Conservation (phyloP, 108 stramenopile genomes). For the Cyclotella choctawhatcheeana region DNA sequence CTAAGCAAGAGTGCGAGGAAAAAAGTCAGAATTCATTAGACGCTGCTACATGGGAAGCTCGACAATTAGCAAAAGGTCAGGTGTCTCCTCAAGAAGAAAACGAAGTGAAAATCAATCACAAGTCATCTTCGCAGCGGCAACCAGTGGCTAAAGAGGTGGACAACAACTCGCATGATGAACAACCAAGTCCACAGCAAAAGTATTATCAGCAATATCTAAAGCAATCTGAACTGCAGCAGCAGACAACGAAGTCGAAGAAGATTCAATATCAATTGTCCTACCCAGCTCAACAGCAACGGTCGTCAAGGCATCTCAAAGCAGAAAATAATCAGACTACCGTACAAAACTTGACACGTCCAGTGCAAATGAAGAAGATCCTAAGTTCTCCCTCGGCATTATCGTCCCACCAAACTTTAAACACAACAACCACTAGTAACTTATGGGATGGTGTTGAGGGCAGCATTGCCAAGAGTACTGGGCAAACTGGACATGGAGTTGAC, state of each 20-base stretch:
- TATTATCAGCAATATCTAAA: not conserved
- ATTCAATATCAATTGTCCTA: no score
- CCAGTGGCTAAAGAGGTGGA: not conserved
- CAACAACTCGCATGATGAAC: not conserved
- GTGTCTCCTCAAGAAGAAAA: no score
- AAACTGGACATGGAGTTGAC: no score
- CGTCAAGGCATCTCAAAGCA: not conserved
- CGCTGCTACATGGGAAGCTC: no score
- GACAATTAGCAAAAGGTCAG: no score
- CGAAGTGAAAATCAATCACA: no score
- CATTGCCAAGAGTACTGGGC: no score
- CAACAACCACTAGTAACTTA: constrained; percentile 35
- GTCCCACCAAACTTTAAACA: constrained; percentile 26
- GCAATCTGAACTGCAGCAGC: not conserved
- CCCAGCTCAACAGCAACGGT: not conserved
- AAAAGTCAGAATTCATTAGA: no score
- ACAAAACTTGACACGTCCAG: constrained; percentile 20
- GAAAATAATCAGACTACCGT: not conserved
- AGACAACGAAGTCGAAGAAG: no score
- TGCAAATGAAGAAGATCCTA: constrained; percentile 25
- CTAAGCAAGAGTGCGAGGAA: not conserved
- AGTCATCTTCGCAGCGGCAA: not conserved
- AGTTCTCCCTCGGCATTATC: constrained; percentile 28
- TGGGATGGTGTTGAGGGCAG: constrained; percentile 46
- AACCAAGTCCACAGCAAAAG: not conserved